These are phyloP conservation scores for Cryptosporidium tyzzeri DNA, from an alignment of 169 alveolate genomes.

Conservation along the genomic window DNA sequence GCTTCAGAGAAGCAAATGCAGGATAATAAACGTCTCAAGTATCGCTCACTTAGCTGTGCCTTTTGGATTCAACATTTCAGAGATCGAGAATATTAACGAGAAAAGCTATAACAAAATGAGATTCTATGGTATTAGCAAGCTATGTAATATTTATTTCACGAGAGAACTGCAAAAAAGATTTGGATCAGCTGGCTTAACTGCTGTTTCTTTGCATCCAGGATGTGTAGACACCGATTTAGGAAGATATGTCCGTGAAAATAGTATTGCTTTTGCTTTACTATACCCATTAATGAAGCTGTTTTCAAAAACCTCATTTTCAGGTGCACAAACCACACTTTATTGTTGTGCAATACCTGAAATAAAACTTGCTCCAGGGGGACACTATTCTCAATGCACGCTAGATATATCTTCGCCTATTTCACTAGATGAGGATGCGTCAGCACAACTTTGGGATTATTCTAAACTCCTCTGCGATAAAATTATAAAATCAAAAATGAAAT, in stretches of 20 bases:
- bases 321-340: slow-evolving; percentile 80
- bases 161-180: slow-evolving; percentile 69
- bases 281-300: slow-evolving; percentile 48
- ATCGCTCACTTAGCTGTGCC: slow-evolving; percentile 74
- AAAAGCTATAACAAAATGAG: slow-evolving; percentile 15
- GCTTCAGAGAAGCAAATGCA: slow-evolving; percentile 51
- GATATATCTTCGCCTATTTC: slow-evolving; percentile 66
- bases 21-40: slow-evolving; percentile 78
- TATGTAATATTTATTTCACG: slow-evolving; percentile 72
- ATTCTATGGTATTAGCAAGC: slow-evolving; percentile 75
- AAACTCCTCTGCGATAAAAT: slow-evolving; percentile 42
- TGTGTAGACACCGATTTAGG: slow-evolving; percentile 76
- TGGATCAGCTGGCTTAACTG: slow-evolving; percentile 55
- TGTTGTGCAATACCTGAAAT: slow-evolving; percentile 67
- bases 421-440: slow-evolving; percentile 36
- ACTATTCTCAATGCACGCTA: slow-evolving; percentile 77
- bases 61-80: slow-evolving; percentile 35
- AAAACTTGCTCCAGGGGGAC: slow-evolving; percentile 77
- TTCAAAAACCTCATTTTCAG: slow-evolving; percentile 74
- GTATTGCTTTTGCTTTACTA: background rate
- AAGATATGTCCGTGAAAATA: slow-evolving; percentile 35
- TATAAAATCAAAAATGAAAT: background rate
- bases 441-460: slow-evolving; percentile 40
- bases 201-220: slow-evolving; percentile 81
- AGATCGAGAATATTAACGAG: slow-evolving; percentile 40